Percentiles rank a stretch among this genome's conserved stretches.
Evolutionary conservation across 768 basidiomycete species (phyloP).

Genomic region (Mycena amicta): DNA sequence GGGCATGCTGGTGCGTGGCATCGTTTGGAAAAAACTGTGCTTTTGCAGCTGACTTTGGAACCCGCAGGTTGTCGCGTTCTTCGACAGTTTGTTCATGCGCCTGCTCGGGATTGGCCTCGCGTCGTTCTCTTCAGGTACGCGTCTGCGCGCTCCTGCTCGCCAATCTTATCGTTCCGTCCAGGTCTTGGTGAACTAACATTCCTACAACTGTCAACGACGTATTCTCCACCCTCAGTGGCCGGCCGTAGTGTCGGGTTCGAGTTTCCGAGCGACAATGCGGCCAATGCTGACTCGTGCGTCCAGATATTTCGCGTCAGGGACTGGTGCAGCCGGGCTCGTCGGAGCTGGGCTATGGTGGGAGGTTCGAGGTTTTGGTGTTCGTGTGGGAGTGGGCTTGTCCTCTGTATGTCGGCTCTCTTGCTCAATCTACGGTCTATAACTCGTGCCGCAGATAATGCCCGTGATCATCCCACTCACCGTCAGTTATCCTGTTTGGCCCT

Average conservation of each 20-base stretch:
- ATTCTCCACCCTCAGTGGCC: conserved; percentile 64
- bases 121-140: conserved; percentile 80
- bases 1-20: conserved; percentile 81
- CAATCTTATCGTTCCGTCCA: conserved; percentile 29
- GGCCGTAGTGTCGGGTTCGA: conserved; percentile 81
- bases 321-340: conserved; percentile 90
- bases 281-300: not conserved
- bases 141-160: not conserved
- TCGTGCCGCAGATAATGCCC: conserved; percentile 67
- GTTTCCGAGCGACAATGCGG: not conserved
- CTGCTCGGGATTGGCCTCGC: conserved; percentile 81
- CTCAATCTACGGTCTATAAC: too few relatives aligned
- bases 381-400: conserved; percentile 79
- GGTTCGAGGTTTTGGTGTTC: conserved; percentile 81
- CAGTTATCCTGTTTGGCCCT: not conserved
- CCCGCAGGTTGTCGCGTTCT: conserved; percentile 73
- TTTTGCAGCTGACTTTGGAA: not conserved
- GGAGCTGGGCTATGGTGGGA: conserved; percentile 97
- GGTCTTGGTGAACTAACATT: conserved; percentile 95
- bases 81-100: conserved; percentile 64
- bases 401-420: conserved; percentile 52
- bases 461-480: conserved; percentile 69
- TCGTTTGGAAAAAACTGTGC: not conserved
- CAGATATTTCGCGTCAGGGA: conserved; percentile 92
- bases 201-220: conserved; percentile 88